These are phyloP conservation scores for Saprolegnia diclina DNA, from an alignment of 352 stramenopile species.

Conservation along the genomic window DNA sequence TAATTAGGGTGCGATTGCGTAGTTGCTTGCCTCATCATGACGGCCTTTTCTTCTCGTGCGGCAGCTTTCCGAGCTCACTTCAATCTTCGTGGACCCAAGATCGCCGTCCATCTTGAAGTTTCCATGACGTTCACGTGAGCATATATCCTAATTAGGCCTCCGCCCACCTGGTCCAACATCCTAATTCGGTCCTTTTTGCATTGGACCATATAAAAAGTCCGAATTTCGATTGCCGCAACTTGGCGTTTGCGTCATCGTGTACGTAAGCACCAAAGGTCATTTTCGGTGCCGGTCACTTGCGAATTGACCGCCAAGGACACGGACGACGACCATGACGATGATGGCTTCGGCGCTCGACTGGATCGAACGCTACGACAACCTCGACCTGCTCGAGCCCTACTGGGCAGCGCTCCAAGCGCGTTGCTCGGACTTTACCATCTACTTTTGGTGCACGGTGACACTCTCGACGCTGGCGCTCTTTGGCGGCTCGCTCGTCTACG, in stretches of 20 bases:
- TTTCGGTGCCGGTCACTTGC: background rate
- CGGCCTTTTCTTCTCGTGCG: no score
- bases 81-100: no score
- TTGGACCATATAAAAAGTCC: no score
- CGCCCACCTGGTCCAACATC: no score
- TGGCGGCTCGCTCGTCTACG: conserved; percentile 20
- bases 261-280: background rate
- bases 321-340: background rate
- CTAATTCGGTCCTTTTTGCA: no score
- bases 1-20: no score
- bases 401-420: conserved; percentile 1
- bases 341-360: background rate
- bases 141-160: no score
- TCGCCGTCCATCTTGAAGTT: no score
- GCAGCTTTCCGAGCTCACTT: no score
- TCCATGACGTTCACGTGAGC: no score
- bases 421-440: conserved; percentile 8
- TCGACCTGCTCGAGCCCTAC: conserved; percentile 1
- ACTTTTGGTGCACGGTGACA: conserved; percentile 9
- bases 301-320: background rate
- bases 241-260: conserved; percentile 5
- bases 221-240: background rate
- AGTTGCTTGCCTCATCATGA: no score
- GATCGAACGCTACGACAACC: conserved; percentile 11
- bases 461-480: conserved; percentile 10